A percentile compares a stretch with the other conserved stretches of the same genome.
These are phyloP conservation scores for Silybum marianum DNA, from an alignment of 129 eudicot species.

Conservation along the genomic window DNA sequence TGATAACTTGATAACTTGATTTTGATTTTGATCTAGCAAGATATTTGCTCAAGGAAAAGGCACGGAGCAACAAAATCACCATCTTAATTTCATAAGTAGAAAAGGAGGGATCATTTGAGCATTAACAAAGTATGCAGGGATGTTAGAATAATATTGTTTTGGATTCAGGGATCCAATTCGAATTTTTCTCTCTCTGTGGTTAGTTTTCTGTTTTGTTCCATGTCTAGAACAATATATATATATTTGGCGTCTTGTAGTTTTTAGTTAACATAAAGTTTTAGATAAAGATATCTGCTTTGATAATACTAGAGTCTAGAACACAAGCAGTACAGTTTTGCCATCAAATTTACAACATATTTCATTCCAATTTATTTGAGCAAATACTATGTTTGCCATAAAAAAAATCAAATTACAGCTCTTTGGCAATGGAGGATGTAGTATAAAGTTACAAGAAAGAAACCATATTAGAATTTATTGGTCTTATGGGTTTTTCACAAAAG, in stretches of 20 bases:
- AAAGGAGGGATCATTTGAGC: neutral
- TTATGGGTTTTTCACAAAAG: neutral
- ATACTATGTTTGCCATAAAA: neutral
- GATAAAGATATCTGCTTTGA: neutral
- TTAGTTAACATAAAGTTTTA: neutral
- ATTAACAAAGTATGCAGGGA: neutral
- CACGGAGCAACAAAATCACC: neutral
- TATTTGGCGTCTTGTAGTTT: neutral
- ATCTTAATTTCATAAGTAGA: neutral
- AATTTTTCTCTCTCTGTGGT: neutral
- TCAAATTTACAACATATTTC: neutral
- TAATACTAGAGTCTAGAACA: neutral
- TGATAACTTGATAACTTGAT: neutral
- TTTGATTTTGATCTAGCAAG: neutral
- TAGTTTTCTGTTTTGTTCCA: conserved; percentile 6
- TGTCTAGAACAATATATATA: neutral
- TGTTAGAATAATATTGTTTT: neutral
- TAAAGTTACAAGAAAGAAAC: neutral
- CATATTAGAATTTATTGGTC: neutral
- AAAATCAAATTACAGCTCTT: neutral
- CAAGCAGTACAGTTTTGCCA: neutral
- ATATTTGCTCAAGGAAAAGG: neutral
- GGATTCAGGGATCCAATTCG: neutral
- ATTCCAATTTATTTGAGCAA: neutral
- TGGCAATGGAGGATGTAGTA: conserved; percentile 5